Evolutionary conservation across 768 basidiomycete species (phyloP), one percentile per base, ranked within the genome.

Genomic region (Tricholoma saponaceum): DNA sequence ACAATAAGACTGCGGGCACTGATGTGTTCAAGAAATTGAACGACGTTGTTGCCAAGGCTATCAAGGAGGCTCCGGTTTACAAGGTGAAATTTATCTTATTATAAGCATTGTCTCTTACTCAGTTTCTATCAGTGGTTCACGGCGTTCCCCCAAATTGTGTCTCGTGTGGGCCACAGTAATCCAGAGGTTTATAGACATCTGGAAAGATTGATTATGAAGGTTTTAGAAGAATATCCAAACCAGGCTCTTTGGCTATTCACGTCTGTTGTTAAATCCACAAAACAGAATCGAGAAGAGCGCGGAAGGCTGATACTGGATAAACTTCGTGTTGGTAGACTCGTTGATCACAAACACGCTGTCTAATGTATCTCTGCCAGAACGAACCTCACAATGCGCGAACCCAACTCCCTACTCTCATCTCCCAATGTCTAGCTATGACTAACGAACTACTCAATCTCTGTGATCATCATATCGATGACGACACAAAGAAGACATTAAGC

Each of bases 131-230:
- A 98, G 95, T 98, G 96, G 94, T 90, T 86, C 63, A 95, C 90
- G 0, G 95, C 94, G 1, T 95, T 98, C 61, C 95, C 95, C 3
- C 97, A 98, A 76, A 92, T 98, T 53, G 93, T 95, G 13, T 98
- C 96, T 13, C 85, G 97, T 7, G 87, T 99, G 30, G 89, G 88
- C 12, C 92, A 97, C 62, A 72, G 70, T 4, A 87, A 90, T 64
- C 61, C 70, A 10, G 76, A 76, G 1, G 87, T 93, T 3, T 87
- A 82, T 66, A 70, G 67, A 0, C 70, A 85, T 3, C 73, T 99
- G 20, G 76, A 81, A 2, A 72, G 68, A 49, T 80, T 98, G 32
- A 93, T 98, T 55, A 70, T 76, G 14, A 74, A 69, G 16, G 90
- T 98, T 26, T 79, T 98, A n/a, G 73, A 77, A 54, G 82, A 85